Evolutionary conservation across 495 filamentous ascomycete species (phyloP).

Genomic region (Friedmanniomyces simplex): DNA sequence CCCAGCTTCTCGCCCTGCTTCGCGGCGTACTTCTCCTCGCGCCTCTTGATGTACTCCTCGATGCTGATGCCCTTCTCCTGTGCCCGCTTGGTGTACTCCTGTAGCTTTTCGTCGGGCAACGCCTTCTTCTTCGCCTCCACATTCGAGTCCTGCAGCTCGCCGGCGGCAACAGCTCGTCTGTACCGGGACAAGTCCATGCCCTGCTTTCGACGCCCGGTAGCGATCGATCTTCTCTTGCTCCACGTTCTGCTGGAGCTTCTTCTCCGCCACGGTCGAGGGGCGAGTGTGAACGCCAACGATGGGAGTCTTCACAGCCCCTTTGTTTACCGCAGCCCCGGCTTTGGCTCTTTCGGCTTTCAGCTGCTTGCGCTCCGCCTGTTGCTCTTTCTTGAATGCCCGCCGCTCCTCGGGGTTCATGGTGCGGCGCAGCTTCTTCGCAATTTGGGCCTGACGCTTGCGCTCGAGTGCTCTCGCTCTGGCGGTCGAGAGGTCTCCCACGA

Average conservation of each 20-base stretch:
- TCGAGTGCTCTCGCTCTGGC: background rate
- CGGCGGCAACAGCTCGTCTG: background rate
- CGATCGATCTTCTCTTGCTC: slow-evolving; percentile 4
- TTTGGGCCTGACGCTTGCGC: background rate
- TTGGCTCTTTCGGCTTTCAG: background rate
- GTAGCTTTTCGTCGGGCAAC: slow-evolving; percentile 8
- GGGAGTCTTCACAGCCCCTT: background rate
- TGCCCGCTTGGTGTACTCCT: slow-evolving; percentile 9
- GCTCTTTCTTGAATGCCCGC: slow-evolving; percentile 2
- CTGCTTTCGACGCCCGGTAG: slow-evolving; percentile 1
- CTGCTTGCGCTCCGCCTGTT: background rate
- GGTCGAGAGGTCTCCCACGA: background rate
- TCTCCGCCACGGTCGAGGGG: background rate
- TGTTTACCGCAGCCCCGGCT: background rate
- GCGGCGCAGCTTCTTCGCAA: background rate
- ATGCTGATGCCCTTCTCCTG: slow-evolving; percentile 14
- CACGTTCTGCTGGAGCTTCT: background rate
- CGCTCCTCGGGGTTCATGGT: background rate
- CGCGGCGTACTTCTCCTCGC: slow-evolving; percentile 13
- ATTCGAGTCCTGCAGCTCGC: background rate
- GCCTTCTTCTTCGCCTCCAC: background rate
- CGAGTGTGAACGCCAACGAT: background rate
- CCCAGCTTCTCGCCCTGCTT: slow-evolving; percentile 3
- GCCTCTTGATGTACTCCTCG: slow-evolving; percentile 11
- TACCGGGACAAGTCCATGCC: background rate